phyloP scores from a whole-genome alignment of 805 yeast genomes.

The Starmerella lactis-condensi region DNA sequence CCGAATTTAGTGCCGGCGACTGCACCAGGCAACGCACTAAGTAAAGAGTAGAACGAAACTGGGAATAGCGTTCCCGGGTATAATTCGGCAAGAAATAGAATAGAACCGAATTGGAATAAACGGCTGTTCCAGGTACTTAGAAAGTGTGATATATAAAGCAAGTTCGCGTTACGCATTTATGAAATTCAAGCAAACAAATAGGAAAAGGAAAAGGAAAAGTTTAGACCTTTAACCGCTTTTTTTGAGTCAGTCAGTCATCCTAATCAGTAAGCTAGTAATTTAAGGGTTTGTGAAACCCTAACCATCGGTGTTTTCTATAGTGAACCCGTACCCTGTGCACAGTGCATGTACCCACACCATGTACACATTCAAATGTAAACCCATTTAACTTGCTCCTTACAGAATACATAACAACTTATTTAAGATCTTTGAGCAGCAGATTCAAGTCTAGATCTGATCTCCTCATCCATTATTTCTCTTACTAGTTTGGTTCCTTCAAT shows the following conservation, averaged over 20 bases:
- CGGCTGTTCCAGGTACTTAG: slow-evolving; percentile 27
- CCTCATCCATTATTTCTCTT: slow-evolving; percentile 69
- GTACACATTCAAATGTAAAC: no score
- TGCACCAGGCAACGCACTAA: slow-evolving; percentile 15
- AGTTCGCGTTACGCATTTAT: slow-evolving; percentile 2
- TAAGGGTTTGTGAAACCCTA: no score
- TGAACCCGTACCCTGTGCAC: no score
- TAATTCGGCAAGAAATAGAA: slow-evolving; percentile 22
- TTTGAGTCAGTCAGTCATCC: no score
- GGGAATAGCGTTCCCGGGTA: slow-evolving; percentile 24
- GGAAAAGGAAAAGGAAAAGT: background rate
- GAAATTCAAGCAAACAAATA: background rate
- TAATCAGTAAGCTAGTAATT: no score
- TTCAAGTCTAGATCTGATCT: slow-evolving; percentile 36
- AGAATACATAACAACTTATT: no score
- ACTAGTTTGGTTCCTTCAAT: slow-evolving; percentile 73
- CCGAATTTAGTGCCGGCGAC: slow-evolving; percentile 18
- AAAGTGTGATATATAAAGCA: slow-evolving; percentile 22
- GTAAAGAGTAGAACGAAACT: slow-evolving; percentile 24
- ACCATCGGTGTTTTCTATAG: no score
- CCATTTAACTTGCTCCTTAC: no score
- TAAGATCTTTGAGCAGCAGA: no score
- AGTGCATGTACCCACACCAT: no score
- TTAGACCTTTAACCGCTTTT: no score
- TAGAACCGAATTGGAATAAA: slow-evolving; percentile 26